phyloP scores from a whole-genome alignment of 768 basidiomycete species.

The Daedalea quercina region DNA sequence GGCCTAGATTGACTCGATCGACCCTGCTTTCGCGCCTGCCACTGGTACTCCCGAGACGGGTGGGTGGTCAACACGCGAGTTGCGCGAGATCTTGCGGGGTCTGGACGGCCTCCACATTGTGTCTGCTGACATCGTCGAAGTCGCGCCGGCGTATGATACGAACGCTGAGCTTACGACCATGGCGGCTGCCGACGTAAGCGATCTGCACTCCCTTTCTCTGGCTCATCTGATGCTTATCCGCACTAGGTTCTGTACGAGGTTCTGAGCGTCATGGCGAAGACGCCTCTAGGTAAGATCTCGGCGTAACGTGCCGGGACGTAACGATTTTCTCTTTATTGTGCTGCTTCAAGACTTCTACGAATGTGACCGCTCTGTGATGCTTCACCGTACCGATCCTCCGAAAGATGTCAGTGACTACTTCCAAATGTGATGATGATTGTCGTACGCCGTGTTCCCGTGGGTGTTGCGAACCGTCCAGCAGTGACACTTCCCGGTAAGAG shows the following conservation, averaged over 20 bases:
- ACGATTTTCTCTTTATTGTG: neutral
- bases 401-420: neutral
- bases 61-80: slow-evolving; percentile 79
- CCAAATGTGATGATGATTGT: neutral
- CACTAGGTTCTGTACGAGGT: slow-evolving; percentile 66
- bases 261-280: slow-evolving; percentile 74
- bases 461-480: too few relatives aligned
- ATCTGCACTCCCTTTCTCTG: neutral
- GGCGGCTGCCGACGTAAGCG: slow-evolving; percentile 53
- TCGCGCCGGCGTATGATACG: slow-evolving; percentile 74
- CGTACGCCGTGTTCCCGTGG: neutral
- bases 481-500: too few relatives aligned
- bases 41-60: slow-evolving; percentile 85
- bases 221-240: slow-evolving; percentile 21
- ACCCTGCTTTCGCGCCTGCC: slow-evolving; percentile 77
- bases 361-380: neutral
- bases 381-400: neutral
- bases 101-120: slow-evolving; percentile 72
- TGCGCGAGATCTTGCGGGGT: slow-evolving; percentile 70
- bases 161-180: slow-evolving; percentile 59
- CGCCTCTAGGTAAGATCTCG: slow-evolving; percentile 54
- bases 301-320: slow-evolving; percentile 2
- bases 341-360: neutral
- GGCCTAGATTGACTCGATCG: slow-evolving; percentile 66
- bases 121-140: slow-evolving; percentile 80